Conservation (phyloP, 345 rosid genomes). For the Populus ilicifolia region DNA sequence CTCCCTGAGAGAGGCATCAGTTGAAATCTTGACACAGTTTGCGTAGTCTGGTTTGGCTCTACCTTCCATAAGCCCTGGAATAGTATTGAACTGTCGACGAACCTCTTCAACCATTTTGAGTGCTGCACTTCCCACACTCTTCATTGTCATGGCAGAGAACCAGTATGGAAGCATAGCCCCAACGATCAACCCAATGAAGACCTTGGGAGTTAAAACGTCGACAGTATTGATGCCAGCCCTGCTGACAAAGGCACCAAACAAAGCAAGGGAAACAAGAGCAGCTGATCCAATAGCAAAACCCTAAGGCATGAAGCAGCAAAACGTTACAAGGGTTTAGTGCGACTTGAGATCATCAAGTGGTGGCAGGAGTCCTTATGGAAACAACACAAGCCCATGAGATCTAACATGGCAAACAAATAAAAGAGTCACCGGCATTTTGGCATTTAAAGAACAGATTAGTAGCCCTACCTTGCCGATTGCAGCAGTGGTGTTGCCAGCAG, state of each 20-base stretch:
- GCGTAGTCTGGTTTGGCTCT: conserved; percentile 58
- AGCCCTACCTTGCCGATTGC: conserved; percentile 63
- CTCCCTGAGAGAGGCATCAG: conserved; percentile 57
- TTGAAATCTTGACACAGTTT: conserved; percentile 68
- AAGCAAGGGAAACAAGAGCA: conserved; percentile 63
- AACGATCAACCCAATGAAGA: conserved; percentile 54
- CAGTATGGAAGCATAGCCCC: conserved; percentile 82
- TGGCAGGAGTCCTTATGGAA: not conserved
- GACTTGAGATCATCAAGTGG: not conserved
- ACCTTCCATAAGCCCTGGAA: conserved; percentile 75
- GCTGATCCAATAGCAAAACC: conserved; percentile 81
- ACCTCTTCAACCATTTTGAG: conserved; percentile 80
- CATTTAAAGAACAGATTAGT: not conserved
- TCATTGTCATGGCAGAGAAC: conserved; percentile 79
- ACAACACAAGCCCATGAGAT: not conserved
- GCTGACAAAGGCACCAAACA: conserved; percentile 70
- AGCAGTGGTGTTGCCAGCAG: conserved; percentile 72
- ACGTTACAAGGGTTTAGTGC: not conserved
- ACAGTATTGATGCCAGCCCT: conserved; percentile 56
- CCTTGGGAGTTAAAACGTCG: conserved; percentile 63
- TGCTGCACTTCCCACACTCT: conserved; percentile 69
- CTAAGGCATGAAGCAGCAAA: conserved; percentile 21
- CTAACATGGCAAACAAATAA: not conserved
- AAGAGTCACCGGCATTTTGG: not conserved
- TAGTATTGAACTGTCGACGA: conserved; percentile 62